These are phyloP conservation scores for Stephanodiscus triporus DNA, from an alignment of 108 stramenopile genomes.

Conservation along the genomic window DNA sequence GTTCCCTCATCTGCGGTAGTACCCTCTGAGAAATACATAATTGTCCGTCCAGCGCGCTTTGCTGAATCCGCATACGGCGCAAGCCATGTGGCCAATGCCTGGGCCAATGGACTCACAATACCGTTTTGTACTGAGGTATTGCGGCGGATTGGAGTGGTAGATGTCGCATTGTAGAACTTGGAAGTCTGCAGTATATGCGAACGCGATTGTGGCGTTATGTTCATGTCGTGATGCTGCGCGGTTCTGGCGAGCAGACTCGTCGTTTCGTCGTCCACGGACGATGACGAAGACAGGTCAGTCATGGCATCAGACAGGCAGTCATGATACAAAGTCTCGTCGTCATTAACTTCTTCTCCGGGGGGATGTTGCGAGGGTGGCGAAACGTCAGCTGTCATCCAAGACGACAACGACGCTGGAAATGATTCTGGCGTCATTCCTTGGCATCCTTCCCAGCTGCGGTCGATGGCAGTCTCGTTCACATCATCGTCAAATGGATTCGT, in stretches of 20 bases:
- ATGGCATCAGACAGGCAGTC: conserved; percentile 40
- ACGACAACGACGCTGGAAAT: conserved; percentile 30
- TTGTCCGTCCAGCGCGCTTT: conserved; percentile 20
- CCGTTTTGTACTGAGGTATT: conserved; percentile 1
- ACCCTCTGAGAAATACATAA: background rate
- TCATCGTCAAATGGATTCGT: conserved; percentile 34
- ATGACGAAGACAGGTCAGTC: conserved; percentile 11
- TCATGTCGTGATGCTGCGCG: background rate
- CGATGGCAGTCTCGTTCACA: background rate
- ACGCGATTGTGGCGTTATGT: background rate
- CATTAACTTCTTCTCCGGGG: background rate
- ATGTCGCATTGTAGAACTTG: conserved; percentile 12
- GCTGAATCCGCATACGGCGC: conserved; percentile 38
- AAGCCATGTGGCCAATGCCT: conserved; percentile 43
- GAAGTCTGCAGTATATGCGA: background rate
- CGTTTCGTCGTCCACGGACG: conserved; percentile 18
- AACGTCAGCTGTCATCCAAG: conserved; percentile 25
- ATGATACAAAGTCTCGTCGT: conserved; percentile 36
- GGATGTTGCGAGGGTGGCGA: background rate
- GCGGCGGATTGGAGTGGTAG: conserved; percentile 17
- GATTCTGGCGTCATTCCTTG: conserved; percentile 7
- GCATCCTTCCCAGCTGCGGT: background rate
- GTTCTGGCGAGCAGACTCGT: conserved; percentile 31
- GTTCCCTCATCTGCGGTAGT: background rate
- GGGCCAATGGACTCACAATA: conserved; percentile 21